phyloP scores from a whole-genome alignment of 1,284 basidiomycete genomes.

The Ganoderma boninense region DNA sequence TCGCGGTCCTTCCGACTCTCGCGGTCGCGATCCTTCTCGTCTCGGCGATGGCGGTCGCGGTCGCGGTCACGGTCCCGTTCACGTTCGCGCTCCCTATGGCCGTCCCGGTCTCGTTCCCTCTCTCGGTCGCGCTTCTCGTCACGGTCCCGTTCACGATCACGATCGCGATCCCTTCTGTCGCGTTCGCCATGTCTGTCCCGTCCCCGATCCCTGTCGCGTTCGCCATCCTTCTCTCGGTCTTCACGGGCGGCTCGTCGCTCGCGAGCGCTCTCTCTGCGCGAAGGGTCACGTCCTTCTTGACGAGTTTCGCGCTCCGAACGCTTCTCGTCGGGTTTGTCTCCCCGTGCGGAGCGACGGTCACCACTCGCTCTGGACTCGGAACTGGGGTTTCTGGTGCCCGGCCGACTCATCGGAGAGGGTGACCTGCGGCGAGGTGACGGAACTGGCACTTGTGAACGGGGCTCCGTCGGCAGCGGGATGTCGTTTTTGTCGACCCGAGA shows the following conservation, averaged over 20 bases:
- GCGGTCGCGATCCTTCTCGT: constrained; percentile 64
- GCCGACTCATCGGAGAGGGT: constrained; percentile 68
- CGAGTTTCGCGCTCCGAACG: constrained; percentile 54
- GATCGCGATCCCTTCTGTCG: constrained; percentile 44
- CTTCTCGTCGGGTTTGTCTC: constrained; percentile 59
- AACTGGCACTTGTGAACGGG: constrained; percentile 52
- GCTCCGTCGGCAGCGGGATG: constrained; percentile 38
- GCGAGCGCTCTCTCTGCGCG: constrained; percentile 43
- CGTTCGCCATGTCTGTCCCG: constrained; percentile 49
- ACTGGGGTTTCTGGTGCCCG: constrained; percentile 76
- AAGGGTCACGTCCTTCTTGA: constrained; percentile 53
- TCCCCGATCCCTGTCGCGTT: constrained; percentile 42
- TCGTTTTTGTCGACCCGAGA: constrained; percentile 43
- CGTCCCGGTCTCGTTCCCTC: constrained; percentile 43
- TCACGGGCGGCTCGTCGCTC: constrained; percentile 39
- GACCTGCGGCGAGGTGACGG: constrained; percentile 72
- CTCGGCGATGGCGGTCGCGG: constrained; percentile 48
- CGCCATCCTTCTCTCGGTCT: constrained; percentile 50
- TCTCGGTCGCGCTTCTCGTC: constrained; percentile 41
- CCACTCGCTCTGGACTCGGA: constrained; percentile 76
- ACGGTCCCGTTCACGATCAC: constrained; percentile 49
- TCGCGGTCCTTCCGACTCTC: constrained; percentile 43
- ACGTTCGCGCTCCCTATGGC: constrained; percentile 49
- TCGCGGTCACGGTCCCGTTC: constrained; percentile 49
- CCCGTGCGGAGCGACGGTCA: constrained; percentile 64